phyloP scores from a whole-genome alignment of 2,329 filamentous ascomycete genomes.

The Pestalotiopsis sp. region DNA sequence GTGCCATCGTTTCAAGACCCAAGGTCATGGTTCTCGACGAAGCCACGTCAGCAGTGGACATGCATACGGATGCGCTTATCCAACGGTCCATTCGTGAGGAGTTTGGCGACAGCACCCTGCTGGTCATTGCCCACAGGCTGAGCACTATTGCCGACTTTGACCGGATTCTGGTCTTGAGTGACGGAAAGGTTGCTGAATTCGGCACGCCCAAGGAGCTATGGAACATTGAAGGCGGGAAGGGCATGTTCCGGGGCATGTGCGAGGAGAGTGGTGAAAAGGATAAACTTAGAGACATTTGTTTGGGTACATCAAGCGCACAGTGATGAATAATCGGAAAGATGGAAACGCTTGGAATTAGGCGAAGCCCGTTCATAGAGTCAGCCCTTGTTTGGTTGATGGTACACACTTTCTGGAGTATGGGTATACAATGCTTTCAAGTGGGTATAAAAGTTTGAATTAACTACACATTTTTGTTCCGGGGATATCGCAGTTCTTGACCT shows the following conservation, averaged over 20 bases:
- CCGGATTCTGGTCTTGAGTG: conserved; percentile 71
- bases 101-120: conserved; percentile 68
- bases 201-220: conserved; percentile 67
- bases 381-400: neutral
- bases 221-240: conserved; percentile 37
- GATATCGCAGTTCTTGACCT: no score
- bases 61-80: conserved; percentile 74
- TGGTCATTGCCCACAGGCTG: conserved; percentile 77
- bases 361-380: neutral
- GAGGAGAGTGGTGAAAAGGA: conserved; percentile 63
- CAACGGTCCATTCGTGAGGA: conserved; percentile 74
- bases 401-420: no score
- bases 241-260: conserved; percentile 65
- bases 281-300: conserved; percentile 51
- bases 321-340: neutral
- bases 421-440: neutral
- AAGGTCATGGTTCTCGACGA: conserved; percentile 83
- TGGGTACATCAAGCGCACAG: conserved; percentile 21
- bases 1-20: conserved; percentile 71
- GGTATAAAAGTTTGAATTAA: neutral
- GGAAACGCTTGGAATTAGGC: neutral
- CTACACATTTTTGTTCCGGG: no score
- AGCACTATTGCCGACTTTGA: conserved; percentile 81
- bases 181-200: conserved; percentile 69
- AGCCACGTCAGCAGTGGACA: conserved; percentile 78